Conservation (phyloP, 73 alveolate genomes). For the Breviolum minutum region DNA sequence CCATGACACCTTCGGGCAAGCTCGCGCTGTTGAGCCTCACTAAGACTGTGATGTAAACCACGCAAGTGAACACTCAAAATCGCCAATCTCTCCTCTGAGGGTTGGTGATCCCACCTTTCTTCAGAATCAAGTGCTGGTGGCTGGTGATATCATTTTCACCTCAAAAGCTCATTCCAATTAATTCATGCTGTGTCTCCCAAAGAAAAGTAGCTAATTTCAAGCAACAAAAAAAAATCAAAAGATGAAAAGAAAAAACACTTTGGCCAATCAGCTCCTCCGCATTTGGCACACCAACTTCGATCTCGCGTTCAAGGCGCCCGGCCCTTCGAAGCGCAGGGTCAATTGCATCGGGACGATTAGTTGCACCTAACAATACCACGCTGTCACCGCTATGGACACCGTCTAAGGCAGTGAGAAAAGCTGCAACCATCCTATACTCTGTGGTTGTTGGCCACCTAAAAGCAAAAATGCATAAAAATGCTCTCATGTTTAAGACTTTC, state of each 20-base stretch:
- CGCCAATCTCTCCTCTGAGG: conserved; percentile 95
- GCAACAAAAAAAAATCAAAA: not conserved
- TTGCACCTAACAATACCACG: conserved; percentile 95
- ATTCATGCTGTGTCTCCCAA: conserved; percentile 43
- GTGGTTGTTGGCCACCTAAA: not conserved
- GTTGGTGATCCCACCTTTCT: too few relatives aligned
- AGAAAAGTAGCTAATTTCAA: not conserved
- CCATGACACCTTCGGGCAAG: conserved; percentile 85
- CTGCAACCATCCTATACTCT: conserved; percentile 98
- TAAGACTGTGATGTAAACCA: not conserved
- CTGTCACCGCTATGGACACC: conserved; percentile 97
- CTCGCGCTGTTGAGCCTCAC: conserved; percentile 43
- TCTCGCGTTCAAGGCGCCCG: conserved; percentile 97
- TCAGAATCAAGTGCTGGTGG: too few relatives aligned
- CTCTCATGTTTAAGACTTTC: conserved; percentile 32
- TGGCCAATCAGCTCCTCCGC: conserved; percentile 35
- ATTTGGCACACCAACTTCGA: conserved; percentile 96
- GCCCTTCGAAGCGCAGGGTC: conserved; percentile 97
- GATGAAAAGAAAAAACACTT: not conserved
- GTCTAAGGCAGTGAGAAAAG: conserved; percentile 96
- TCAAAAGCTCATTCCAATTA: conserved; percentile 4
- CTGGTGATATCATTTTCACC: too few relatives aligned
- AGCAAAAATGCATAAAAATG: conserved; percentile 96
- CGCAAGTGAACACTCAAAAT: conserved; percentile 95
- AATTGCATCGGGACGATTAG: conserved; percentile 96